A percentile compares a stretch with the other conserved stretches of the same genome.
Evolutionary conservation across 495 filamentous ascomycete genomes (phyloP).

Genomic region (Aspergillus wentii): DNA sequence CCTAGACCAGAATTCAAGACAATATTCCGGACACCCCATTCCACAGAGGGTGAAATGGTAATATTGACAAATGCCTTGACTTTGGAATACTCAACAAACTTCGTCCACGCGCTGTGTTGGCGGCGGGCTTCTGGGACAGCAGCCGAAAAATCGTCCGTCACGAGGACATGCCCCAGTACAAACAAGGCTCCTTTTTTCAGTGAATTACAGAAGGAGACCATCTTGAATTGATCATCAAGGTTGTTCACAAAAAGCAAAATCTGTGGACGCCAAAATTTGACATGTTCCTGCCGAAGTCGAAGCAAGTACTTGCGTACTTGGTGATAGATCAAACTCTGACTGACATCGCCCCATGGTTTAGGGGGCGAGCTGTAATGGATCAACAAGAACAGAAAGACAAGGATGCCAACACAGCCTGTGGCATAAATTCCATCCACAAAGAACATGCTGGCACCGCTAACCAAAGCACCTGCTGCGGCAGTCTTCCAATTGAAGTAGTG

Average conservation of each 20-base stretch:
- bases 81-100: conserved; percentile 79
- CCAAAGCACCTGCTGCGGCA: conserved; percentile 65
- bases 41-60: conserved; percentile 71
- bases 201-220: conserved; percentile 89
- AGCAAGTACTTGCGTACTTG: conserved; percentile 87
- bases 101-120: conserved; percentile 78
- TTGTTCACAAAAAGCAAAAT: conserved; percentile 83
- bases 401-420: conserved; percentile 64
- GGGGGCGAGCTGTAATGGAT: conserved; percentile 83
- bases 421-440: conserved; percentile 85
- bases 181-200: conserved; percentile 85
- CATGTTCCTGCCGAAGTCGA: conserved; percentile 77
- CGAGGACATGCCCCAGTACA: conserved; percentile 82
- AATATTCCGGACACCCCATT: conserved; percentile 81
- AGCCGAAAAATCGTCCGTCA: conserved; percentile 72
- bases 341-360: conserved; percentile 87
- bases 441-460: conserved; percentile 78
- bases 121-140: conserved; percentile 76
- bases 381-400: conserved; percentile 72
- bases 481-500: conserved; percentile 87
- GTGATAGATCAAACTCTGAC: conserved; percentile 85
- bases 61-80: conserved; percentile 90
- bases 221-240: conserved; percentile 66
- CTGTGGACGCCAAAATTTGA: conserved; percentile 88
- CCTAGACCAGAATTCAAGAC: conserved; percentile 77